Conservation (phyloP, 164 flowering plant species). For the Piper betle region DNA sequence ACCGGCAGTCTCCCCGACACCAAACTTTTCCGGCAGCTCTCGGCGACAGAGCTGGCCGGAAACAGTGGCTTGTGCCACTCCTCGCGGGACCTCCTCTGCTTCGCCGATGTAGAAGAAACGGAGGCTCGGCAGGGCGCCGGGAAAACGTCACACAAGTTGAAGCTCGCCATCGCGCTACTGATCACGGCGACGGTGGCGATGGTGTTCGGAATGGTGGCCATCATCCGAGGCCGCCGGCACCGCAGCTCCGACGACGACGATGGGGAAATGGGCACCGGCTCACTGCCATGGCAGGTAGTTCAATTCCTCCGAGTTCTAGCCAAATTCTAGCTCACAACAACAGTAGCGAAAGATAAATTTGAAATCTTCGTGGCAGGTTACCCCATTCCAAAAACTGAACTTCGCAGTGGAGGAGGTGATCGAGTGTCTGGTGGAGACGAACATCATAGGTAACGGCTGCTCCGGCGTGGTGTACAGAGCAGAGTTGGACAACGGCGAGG, state of each 20-base stretch:
- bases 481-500: slow-evolving; percentile 53
- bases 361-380: slow-evolving; percentile 40
- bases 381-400: slow-evolving; percentile 71
- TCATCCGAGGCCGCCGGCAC: slow-evolving; percentile 34
- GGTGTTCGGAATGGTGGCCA: slow-evolving; percentile 47
- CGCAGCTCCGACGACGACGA: slow-evolving; percentile 30
- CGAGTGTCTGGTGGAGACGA: slow-evolving; percentile 43
- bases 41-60: slow-evolving; percentile 43
- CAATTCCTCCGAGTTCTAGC: slow-evolving; percentile 1
- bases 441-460: slow-evolving; percentile 75
- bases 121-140: neutral
- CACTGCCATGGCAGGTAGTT: slow-evolving; percentile 66
- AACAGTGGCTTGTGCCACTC: slow-evolving; percentile 44
- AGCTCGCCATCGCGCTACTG: slow-evolving; percentile 48
- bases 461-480: slow-evolving; percentile 74
- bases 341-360: too few relatives aligned
- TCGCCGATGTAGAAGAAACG: slow-evolving; percentile 1
- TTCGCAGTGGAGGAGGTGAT: slow-evolving; percentile 52
- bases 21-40: slow-evolving; percentile 54
- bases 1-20: slow-evolving; percentile 63
- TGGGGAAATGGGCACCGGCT: slow-evolving; percentile 45
- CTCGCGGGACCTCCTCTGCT: neutral
- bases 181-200: slow-evolving; percentile 35
- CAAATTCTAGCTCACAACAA: neutral
- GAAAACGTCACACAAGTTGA: slow-evolving; percentile 24